Conservation (phyloP, 2,329 filamentous ascomycete species). For the Thermothelomyces thermophilus region DNA sequence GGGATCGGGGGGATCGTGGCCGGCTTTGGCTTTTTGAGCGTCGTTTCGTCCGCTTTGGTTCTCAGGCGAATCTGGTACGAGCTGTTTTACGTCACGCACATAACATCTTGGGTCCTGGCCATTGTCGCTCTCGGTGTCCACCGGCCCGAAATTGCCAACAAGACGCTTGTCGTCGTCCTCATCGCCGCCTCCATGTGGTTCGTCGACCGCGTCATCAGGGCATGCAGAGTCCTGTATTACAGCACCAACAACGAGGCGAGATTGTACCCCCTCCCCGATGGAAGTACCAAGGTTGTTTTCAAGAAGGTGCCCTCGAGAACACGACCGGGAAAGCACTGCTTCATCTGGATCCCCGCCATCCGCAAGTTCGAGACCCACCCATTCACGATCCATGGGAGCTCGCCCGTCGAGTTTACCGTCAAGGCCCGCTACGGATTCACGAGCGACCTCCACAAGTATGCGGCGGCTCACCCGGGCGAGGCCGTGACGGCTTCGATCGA, state of each 20-base stretch:
- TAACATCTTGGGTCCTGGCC: slow-evolving; percentile 42
- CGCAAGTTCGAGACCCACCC: slow-evolving; percentile 54
- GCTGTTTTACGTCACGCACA: slow-evolving; percentile 48
- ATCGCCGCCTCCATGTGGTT: slow-evolving; percentile 43
- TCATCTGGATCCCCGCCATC: slow-evolving; percentile 56
- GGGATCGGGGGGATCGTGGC: slow-evolving; percentile 45
- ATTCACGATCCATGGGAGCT: slow-evolving; percentile 51
- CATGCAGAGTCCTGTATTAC: slow-evolving; percentile 38
- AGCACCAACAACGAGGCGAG: slow-evolving; percentile 45
- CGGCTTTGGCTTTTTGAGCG: slow-evolving; percentile 39
- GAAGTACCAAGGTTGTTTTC: slow-evolving; percentile 49
- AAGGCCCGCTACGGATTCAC: slow-evolving; percentile 55
- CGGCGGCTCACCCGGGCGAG: slow-evolving; percentile 42
- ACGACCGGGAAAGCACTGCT: slow-evolving; percentile 53
- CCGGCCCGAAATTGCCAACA: slow-evolving; percentile 40
- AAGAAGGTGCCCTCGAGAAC: slow-evolving; percentile 42
- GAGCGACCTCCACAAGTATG: slow-evolving; percentile 45
- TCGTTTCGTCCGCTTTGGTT: slow-evolving; percentile 38
- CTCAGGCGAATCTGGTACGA: slow-evolving; percentile 47
- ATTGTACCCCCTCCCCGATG: slow-evolving; percentile 46
- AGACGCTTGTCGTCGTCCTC: slow-evolving; percentile 37
- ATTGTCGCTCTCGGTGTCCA: slow-evolving; percentile 46
- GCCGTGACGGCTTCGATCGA: slow-evolving; percentile 48
- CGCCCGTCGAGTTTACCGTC: slow-evolving; percentile 53
- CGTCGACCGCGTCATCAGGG: slow-evolving; percentile 44